Conservation (phyloP, 257 asterid species). For the Nicotiana sylvestris region DNA sequence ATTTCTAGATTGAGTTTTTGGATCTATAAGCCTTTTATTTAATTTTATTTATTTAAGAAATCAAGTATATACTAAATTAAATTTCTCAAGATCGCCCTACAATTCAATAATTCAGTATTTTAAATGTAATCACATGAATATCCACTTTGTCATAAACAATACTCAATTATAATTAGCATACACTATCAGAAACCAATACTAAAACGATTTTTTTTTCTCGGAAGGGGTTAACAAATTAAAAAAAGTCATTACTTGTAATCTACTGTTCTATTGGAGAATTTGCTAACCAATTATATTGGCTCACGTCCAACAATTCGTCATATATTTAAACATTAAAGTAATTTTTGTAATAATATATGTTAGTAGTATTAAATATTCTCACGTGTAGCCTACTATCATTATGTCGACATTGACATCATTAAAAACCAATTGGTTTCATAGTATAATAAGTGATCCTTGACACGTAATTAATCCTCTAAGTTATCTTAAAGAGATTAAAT, state of each 20-base stretch:
- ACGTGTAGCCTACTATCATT: constrained; percentile 9
- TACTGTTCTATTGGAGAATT: not conserved
- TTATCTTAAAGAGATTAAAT: not conserved
- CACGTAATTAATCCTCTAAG: not conserved
- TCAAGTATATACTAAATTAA: too few species aligned
- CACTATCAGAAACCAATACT: not conserved
- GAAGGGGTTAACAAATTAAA: not conserved
- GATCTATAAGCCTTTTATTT: too few species aligned
- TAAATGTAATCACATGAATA: not conserved
- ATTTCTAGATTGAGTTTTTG: too few species aligned
- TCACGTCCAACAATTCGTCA: not conserved
- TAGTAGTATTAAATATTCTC: not conserved
- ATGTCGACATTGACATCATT: not conserved
- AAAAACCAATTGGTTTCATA: not conserved
- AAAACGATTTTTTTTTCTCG: constrained; percentile 7
- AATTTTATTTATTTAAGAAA: too few species aligned
- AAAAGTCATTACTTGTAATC: not conserved
- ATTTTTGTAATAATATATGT: not conserved
- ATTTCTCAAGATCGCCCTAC: not conserved
- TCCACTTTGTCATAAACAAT: not conserved
- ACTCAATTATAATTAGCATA: not conserved
- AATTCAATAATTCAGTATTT: not conserved
- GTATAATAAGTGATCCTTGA: not conserved
- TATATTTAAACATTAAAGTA: not conserved
- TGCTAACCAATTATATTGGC: constrained; percentile 18